Percentiles rank a stretch among this genome's conserved stretches.
phyloP scores from a whole-genome alignment of 2,329 filamentous ascomycete species.

The Fusarium virguliforme region DNA sequence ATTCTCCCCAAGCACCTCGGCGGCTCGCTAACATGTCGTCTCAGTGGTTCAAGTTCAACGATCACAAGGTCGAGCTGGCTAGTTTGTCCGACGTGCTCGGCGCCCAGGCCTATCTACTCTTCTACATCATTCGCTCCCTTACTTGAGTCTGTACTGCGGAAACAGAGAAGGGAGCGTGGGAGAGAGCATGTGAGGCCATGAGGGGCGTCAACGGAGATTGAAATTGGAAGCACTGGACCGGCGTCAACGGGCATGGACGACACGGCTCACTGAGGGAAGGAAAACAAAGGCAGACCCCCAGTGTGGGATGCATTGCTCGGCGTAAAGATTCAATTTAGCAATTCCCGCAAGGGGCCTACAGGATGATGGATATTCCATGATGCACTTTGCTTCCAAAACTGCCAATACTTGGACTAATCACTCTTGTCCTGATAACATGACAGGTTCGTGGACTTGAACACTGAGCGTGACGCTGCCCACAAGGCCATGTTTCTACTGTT shows the following conservation, averaged over 20 bases:
- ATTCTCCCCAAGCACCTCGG: neutral
- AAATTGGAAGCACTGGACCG: slow-evolving; percentile 10
- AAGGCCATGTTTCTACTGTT: neutral
- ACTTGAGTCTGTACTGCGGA: slow-evolving; percentile 55
- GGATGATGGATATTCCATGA: slow-evolving; percentile 13
- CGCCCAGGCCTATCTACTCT: slow-evolving; percentile 90
- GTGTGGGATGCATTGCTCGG: slow-evolving; percentile 43
- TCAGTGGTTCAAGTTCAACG: slow-evolving; percentile 96
- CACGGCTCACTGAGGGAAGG: slow-evolving; percentile 12
- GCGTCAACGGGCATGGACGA: slow-evolving; percentile 33
- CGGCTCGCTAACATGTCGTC: slow-evolving; percentile 37
- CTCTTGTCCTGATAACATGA: neutral
- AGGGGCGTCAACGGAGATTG: neutral
- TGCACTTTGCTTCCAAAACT: slow-evolving; percentile 9
- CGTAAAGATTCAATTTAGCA: slow-evolving; percentile 40
- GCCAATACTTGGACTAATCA: neutral
- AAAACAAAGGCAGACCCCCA: slow-evolving; percentile 23
- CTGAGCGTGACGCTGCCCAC: neutral
- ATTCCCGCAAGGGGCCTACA: slow-evolving; percentile 17
- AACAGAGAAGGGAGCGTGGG: neutral
- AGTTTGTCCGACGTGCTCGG: slow-evolving; percentile 87
- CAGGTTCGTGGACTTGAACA: neutral
- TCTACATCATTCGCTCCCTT: slow-evolving; percentile 82
- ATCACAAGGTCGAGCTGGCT: slow-evolving; percentile 90
- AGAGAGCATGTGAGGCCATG: neutral